These are phyloP conservation scores for Lactarius tabidus DNA, from an alignment of 768 basidiomycete genomes.

Conservation along the genomic window DNA sequence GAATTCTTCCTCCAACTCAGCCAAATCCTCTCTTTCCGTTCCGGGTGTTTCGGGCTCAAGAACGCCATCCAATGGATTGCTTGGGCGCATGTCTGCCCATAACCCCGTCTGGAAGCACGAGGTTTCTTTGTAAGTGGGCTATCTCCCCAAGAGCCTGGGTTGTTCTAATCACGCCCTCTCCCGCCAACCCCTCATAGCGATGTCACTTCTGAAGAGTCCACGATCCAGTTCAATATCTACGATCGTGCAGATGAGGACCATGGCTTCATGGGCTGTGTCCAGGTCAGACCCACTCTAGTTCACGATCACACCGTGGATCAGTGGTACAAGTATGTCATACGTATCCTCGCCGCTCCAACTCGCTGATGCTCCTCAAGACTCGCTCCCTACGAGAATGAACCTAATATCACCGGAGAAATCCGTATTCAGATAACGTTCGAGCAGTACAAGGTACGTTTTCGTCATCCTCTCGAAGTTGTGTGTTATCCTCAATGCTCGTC, in stretches of 20 bases:
- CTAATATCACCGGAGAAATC: conserved; percentile 82
- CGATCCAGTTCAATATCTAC: conserved; percentile 86
- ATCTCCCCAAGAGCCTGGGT: conserved; percentile 10
- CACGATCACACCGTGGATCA: conserved; percentile 95
- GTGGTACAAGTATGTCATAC: conserved; percentile 83
- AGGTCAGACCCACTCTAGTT: conserved; percentile 86
- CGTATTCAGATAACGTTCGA: conserved; percentile 93
- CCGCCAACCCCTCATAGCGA: conserved; percentile 54
- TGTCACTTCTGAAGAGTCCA: conserved; percentile 82
- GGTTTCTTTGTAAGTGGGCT: conserved; percentile 85
- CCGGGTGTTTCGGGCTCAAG: conserved; percentile 28
- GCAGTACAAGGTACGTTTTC: conserved; percentile 68
- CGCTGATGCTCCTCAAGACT: conserved; percentile 44
- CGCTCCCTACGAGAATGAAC: conserved; percentile 70
- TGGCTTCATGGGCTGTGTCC: conserved; percentile 84
- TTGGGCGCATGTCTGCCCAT: conserved; percentile 58
- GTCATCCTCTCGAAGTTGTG: conserved; percentile 9
- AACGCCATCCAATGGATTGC: conserved; percentile 41
- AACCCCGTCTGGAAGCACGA: conserved; percentile 99
- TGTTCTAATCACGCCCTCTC: conserved; percentile 8
- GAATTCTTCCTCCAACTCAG: conserved; percentile 22
- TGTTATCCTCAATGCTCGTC: background rate
- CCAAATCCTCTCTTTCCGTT: conserved; percentile 24
- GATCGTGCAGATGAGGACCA: conserved; percentile 81
- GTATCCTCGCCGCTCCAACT: conserved; percentile 5